Percentiles rank a stretch among this genome's conserved stretches.
Evolutionary conservation across 805 yeast genomes (phyloP).

Genomic region (Cyberlindnera maritima): DNA sequence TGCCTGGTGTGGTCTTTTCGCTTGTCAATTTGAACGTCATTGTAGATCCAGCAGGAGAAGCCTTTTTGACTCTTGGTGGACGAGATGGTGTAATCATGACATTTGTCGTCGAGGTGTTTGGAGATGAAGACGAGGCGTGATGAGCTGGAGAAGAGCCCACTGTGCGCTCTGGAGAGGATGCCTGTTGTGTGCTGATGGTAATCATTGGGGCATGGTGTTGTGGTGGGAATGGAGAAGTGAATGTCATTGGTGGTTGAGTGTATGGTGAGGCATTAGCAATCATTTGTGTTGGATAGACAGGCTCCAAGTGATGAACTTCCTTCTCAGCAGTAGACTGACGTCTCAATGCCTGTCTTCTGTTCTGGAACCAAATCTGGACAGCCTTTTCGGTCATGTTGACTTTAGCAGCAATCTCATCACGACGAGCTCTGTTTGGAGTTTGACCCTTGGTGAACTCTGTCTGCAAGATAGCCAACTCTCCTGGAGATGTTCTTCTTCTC

Average conservation of each 20-base stretch:
- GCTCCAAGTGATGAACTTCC: conserved; percentile 30
- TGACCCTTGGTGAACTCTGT: conserved; percentile 71
- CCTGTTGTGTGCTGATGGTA: neutral
- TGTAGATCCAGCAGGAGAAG: conserved; percentile 17
- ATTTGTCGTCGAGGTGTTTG: conserved; percentile 1
- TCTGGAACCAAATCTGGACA: conserved; percentile 98
- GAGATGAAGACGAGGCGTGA: conserved; percentile 5
- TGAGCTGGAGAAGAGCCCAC: neutral
- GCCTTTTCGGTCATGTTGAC: conserved; percentile 97
- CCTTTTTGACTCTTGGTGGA: conserved; percentile 10
- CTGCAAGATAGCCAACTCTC: conserved; percentile 79
- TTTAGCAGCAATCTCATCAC: conserved; percentile 73
- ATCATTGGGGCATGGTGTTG: conserved; percentile 2
- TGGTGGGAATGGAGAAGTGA: conserved; percentile 1
- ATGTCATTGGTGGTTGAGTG: conserved; percentile 7
- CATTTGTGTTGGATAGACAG: conserved; percentile 15
- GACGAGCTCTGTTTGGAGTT: conserved; percentile 76
- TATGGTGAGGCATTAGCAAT: neutral
- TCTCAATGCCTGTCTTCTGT: conserved; percentile 81
- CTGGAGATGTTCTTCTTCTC: conserved; percentile 91
- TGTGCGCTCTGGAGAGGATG: neutral
- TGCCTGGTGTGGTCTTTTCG: conserved; percentile 8
- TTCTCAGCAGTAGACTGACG: conserved; percentile 38
- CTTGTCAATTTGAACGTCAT: conserved; percentile 24
- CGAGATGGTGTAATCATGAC: conserved; percentile 21